A percentile compares a stretch with the other conserved stretches of the same genome.
These are phyloP conservation scores for Tylopilus sp. DNA, from an alignment of 768 basidiomycete genomes.

Conservation along the genomic window DNA sequence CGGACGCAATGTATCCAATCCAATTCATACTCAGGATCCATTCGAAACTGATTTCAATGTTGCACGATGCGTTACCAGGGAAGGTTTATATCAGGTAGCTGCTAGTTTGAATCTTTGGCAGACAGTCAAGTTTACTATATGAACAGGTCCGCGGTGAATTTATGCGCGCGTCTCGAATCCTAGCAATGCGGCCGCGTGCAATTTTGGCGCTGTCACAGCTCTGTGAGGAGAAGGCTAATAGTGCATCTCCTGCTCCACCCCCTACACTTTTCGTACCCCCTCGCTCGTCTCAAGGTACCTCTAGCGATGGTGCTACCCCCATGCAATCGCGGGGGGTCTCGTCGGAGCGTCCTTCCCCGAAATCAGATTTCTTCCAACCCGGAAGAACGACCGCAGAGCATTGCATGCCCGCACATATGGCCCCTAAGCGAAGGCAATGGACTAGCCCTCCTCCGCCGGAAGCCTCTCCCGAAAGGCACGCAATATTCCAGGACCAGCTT, in stretches of 20 bases:
- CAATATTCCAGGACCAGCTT: conserved; percentile 64
- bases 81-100: conserved; percentile 87
- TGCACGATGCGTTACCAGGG: conserved; percentile 92
- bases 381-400: conserved; percentile 31
- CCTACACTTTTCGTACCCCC: conserved; percentile 41
- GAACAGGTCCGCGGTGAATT: conserved; percentile 94
- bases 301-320: conserved; percentile 62
- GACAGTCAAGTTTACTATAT: not conserved
- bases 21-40: conserved; percentile 63
- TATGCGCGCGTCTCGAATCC: conserved; percentile 89
- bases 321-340: conserved; percentile 45
- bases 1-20: conserved; percentile 1
- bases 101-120: not conserved
- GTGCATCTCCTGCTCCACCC: conserved; percentile 38
- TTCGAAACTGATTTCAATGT: conserved; percentile 98
- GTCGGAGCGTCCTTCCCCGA: conserved; percentile 53
- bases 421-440: conserved; percentile 76
- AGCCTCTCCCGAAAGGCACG: conserved; percentile 63
- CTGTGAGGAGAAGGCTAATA: conserved; percentile 81
- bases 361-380: conserved; percentile 44
- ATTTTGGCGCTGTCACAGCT: conserved; percentile 82
- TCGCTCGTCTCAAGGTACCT: conserved; percentile 58
- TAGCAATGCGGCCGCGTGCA: conserved; percentile 75
- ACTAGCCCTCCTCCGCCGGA: conserved; percentile 82
- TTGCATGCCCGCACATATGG: conserved; percentile 68